Conservation (phyloP, 768 basidiomycete genomes). For the Lentinula detonsa region DNA sequence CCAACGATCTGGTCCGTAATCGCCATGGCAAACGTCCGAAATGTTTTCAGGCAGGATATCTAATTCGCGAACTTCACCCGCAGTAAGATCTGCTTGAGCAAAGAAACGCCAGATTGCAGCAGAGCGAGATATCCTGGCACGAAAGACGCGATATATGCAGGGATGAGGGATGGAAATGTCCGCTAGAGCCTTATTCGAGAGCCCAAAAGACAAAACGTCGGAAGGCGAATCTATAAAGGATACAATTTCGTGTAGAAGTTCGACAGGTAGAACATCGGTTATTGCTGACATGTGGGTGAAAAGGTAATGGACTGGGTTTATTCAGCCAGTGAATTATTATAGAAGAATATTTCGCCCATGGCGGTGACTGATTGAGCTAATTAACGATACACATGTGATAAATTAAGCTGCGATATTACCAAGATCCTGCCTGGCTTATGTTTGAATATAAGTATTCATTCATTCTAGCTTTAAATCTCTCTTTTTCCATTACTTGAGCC, state of each 20-base stretch:
- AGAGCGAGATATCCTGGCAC: background rate
- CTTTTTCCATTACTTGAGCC: background rate
- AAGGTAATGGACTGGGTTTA: background rate
- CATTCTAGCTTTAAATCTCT: background rate
- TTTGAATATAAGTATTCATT: background rate
- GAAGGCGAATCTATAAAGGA: background rate
- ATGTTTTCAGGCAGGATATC: slow-evolving; percentile 1
- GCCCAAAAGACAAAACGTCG: background rate
- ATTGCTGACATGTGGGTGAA: background rate
- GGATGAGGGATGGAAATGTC: background rate
- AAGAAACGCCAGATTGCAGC: background rate
- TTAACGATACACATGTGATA: background rate
- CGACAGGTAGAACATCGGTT: background rate
- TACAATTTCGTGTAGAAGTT: background rate
- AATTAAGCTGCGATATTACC: background rate
- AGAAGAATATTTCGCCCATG: background rate
- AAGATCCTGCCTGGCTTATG: background rate
- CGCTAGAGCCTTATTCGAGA: background rate
- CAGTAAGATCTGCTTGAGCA: background rate
- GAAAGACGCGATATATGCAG: background rate
- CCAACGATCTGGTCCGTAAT: slow-evolving; percentile 1
- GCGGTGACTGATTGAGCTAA: background rate
- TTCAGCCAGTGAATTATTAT: background rate
- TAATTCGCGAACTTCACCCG: background rate
- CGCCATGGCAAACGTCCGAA: background rate